phyloP scores from a whole-genome alignment of 129 eudicot genomes.

The Centrapalus pauciflorus region DNA sequence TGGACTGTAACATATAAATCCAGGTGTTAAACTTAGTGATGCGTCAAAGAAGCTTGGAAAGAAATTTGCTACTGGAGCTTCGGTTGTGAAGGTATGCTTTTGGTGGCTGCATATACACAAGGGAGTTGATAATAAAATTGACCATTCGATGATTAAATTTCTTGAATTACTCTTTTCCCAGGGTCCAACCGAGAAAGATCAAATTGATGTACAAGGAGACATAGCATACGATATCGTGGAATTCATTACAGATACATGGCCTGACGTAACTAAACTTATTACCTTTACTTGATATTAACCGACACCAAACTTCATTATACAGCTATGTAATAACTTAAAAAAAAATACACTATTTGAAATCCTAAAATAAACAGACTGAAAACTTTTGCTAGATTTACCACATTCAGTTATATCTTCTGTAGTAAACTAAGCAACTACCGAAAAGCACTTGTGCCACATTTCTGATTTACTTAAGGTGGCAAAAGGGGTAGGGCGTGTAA shows the following conservation, averaged over 20 bases:
- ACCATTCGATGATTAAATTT: neutral
- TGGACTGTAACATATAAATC: neutral
- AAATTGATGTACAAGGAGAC: constrained; percentile 99
- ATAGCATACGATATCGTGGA: constrained; percentile 90
- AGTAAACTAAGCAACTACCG: too few relatives aligned
- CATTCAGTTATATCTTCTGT: neutral
- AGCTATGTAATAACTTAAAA: too few relatives aligned
- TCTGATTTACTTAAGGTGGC: too few relatives aligned
- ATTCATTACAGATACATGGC: constrained; percentile 94
- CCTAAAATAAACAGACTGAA: neutral
- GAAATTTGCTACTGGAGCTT: constrained; percentile 98
- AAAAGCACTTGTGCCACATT: too few relatives aligned
- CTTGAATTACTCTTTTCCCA: constrained; percentile 25
- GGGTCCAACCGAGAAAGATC: constrained; percentile 99
- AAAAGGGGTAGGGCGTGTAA: neutral
- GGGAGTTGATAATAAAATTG: neutral
- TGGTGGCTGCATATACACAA: neutral
- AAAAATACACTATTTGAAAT: neutral
- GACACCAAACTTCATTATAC: neutral
- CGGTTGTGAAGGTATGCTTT: constrained; percentile 77
- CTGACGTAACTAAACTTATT: constrained; percentile 48
- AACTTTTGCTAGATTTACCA: neutral
- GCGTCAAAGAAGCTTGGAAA: constrained; percentile 99
- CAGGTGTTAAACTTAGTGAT: constrained; percentile 91
- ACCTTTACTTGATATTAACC: neutral